These are phyloP conservation scores for Rhodosporidiobolus odoratus DNA, from an alignment of 768 basidiomycete genomes.

Conservation along the genomic window DNA sequence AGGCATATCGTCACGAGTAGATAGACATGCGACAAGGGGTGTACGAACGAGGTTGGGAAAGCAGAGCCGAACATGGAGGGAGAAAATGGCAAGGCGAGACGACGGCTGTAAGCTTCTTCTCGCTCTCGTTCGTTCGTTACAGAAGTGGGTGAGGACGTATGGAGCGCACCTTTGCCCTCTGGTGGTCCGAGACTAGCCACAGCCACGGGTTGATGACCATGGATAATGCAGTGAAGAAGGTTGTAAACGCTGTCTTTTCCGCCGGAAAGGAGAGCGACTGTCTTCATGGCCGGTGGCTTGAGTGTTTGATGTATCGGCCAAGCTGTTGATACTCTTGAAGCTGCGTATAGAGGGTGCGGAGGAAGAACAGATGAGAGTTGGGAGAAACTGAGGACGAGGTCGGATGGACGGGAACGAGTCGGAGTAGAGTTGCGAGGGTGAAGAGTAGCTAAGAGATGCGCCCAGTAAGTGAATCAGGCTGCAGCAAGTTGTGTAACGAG, in stretches of 20 bases:
- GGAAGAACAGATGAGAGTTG: not conserved
- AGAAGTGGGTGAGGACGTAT: not conserved
- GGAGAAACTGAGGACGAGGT: not conserved
- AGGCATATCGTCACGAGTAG: too few relatives aligned
- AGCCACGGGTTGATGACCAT: conserved; percentile 80
- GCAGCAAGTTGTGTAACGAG: too few relatives aligned
- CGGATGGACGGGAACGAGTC: too few relatives aligned
- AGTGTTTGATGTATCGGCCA: not conserved
- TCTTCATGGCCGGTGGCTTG: conserved; percentile 60
- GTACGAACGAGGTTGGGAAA: not conserved
- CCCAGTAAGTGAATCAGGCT: too few relatives aligned
- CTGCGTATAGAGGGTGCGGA: not conserved
- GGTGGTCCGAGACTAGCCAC: conserved; percentile 82
- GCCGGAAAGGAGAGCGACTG: conserved; percentile 88
- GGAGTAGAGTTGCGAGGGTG: too few relatives aligned
- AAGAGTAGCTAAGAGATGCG: too few relatives aligned
- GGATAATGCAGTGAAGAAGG: conserved; percentile 74
- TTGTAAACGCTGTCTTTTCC: conserved; percentile 98
- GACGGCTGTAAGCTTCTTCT: not conserved
- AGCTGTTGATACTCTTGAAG: not conserved
- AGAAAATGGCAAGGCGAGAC: not conserved
- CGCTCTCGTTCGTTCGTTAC: too few relatives aligned
- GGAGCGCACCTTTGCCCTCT: conserved; percentile 68
- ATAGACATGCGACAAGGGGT: too few relatives aligned
- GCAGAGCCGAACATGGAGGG: not conserved